These are phyloP conservation scores for Salix dunnii DNA, from an alignment of 345 rosid genomes.

Conservation along the genomic window DNA sequence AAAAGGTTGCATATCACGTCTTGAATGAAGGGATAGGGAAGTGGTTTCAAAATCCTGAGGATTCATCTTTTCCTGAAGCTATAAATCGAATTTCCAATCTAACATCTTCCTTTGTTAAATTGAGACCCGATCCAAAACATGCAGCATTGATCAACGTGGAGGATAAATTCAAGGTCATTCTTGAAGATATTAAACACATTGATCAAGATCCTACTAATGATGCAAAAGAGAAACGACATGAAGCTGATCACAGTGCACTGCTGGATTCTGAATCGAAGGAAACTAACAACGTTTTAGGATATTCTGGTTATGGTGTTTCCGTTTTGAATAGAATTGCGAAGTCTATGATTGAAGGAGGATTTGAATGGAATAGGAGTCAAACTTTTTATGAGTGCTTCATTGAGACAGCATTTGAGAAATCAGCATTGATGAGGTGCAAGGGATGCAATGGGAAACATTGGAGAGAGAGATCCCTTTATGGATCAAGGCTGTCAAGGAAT, in stretches of 20 bases:
- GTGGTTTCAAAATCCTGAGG: constrained; percentile 36
- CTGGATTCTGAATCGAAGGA: constrained; percentile 11
- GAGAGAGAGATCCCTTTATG: constrained; percentile 73
- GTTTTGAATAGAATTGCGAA: constrained; percentile 51
- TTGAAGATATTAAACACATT: constrained; percentile 35
- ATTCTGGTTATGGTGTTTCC: constrained; percentile 38
- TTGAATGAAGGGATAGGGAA: constrained; percentile 36
- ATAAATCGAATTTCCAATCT: constrained; percentile 56
- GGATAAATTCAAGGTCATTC: constrained; percentile 56
- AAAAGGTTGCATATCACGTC: constrained; percentile 38
- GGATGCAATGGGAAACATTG: constrained; percentile 67
- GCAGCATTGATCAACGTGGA: constrained; percentile 51
- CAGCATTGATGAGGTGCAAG: constrained; percentile 79
- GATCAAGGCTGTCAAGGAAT: constrained; percentile 59
- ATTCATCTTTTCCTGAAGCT: constrained; percentile 39
- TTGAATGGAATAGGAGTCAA: constrained; percentile 57
- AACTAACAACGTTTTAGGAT: constrained; percentile 30
- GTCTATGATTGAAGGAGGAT: constrained; percentile 61
- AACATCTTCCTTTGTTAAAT: constrained; percentile 20
- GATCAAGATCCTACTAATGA: constrained; percentile 22
- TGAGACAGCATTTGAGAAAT: constrained; percentile 62
- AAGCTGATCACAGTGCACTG: background rate
- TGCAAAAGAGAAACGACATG: constrained; percentile 6
- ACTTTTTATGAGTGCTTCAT: constrained; percentile 49
- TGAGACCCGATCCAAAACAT: constrained; percentile 37